Conservation (phyloP, 805 yeast genomes). For the Sungouiozyma ichnusensis region DNA sequence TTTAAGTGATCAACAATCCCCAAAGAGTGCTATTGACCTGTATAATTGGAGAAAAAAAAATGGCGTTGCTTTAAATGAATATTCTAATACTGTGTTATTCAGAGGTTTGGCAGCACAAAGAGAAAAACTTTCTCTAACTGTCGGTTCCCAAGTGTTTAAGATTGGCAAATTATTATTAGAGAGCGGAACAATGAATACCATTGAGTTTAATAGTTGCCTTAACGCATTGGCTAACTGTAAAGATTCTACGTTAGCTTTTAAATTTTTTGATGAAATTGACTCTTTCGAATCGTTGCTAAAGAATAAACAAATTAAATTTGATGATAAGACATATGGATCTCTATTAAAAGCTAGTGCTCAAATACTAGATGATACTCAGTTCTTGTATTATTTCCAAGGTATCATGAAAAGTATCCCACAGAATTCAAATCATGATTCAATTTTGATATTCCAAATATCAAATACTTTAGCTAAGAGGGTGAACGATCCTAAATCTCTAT, state of each 20-base stretch:
- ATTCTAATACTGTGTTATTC: slow-evolving; percentile 37
- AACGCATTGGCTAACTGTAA: slow-evolving; percentile 34
- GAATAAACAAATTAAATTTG: slow-evolving; percentile 7
- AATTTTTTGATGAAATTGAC: slow-evolving; percentile 26
- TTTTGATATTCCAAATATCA: slow-evolving; percentile 17
- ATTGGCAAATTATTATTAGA: slow-evolving; percentile 26
- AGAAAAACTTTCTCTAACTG: slow-evolving; percentile 24
- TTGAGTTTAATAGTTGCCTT: slow-evolving; percentile 38
- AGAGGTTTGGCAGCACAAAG: slow-evolving; percentile 34
- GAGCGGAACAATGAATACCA: slow-evolving; percentile 27
- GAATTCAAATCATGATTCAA: slow-evolving; percentile 12
- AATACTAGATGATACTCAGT: slow-evolving; percentile 11
- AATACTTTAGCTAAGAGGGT: slow-evolving; percentile 13
- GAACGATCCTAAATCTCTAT: slow-evolving; percentile 2
- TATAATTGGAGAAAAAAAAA: slow-evolving; percentile 51
- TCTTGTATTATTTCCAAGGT: slow-evolving; percentile 11
- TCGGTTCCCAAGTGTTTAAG: slow-evolving; percentile 27
- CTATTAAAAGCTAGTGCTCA: slow-evolving; percentile 16
- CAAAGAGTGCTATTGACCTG: slow-evolving; percentile 40
- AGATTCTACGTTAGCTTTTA: slow-evolving; percentile 31
- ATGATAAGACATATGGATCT: slow-evolving; percentile 18
- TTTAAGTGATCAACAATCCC: slow-evolving; percentile 31
- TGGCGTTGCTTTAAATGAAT: slow-evolving; percentile 44
- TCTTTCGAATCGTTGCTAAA: slow-evolving; percentile 4
- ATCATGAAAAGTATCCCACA: slow-evolving; percentile 13